Percentiles rank a stretch among this genome's conserved stretches.
Evolutionary conservation across 441 rosid species (phyloP).

Genomic region (Metrosideros polymorpha): DNA sequence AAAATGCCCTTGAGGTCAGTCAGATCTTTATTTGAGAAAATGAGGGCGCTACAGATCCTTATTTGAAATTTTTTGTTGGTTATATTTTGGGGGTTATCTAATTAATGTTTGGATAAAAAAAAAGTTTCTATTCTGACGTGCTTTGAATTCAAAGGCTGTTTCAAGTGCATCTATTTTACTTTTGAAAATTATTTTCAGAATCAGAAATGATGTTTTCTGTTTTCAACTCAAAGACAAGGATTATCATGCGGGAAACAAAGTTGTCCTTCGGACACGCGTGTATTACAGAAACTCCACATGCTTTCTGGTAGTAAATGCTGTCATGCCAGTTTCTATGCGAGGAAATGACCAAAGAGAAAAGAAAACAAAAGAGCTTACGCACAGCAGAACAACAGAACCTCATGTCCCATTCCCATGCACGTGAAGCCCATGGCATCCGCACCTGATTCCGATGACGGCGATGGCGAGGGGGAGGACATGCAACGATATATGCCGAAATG

Average conservation of each 20-base stretch:
- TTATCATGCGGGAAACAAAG: neutral
- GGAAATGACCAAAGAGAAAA: neutral
- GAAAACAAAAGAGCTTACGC: neutral
- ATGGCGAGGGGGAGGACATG: neutral
- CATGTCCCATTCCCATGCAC: neutral
- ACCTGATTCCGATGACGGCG: neutral
- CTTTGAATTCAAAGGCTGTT: neutral
- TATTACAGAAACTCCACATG: neutral
- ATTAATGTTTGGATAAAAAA: neutral
- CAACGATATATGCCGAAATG: neutral
- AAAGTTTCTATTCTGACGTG: neutral
- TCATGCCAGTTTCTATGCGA: neutral
- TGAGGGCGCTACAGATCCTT: too few relatives aligned
- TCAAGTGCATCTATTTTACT: neutral
- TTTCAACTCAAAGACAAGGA: neutral
- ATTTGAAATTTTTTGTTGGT: too few relatives aligned
- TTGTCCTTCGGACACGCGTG: neutral
- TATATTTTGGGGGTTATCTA: neutral
- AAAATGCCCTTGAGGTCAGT: too few relatives aligned
- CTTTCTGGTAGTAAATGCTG: neutral
- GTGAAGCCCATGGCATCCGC: neutral
- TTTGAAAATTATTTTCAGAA: neutral
- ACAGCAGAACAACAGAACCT: neutral
- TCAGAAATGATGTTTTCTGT: neutral
- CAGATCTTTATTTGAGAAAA: too few relatives aligned